phyloP scores from a whole-genome alignment of 2,329 filamentous ascomycete genomes.

The Beauveria bassiana region DNA sequence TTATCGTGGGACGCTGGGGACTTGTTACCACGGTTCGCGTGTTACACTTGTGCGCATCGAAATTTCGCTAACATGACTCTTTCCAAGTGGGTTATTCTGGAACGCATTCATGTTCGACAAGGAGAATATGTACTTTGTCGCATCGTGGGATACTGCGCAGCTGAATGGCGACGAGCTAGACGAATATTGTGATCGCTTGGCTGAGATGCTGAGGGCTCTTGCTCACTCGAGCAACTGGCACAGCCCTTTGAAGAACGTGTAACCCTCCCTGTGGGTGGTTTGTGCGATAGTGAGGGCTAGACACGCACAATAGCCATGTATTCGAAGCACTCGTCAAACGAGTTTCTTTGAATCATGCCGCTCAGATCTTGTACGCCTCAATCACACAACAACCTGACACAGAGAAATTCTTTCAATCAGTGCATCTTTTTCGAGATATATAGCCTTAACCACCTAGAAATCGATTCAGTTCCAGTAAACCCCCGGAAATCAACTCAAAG shows the following conservation, averaged over 20 bases:
- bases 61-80: not conserved
- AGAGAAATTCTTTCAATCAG: not conserved
- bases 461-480: not conserved
- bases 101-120: conserved; percentile 29
- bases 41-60: not conserved
- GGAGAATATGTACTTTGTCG: conserved; percentile 27
- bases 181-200: conserved; percentile 22
- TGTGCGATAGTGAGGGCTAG: not conserved
- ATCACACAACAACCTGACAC: not conserved
- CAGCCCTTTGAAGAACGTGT: conserved; percentile 21
- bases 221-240: conserved; percentile 21
- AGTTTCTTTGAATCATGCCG: not conserved
- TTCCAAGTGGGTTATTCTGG: conserved; percentile 28
- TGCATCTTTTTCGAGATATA: not conserved
- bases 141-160: conserved; percentile 34
- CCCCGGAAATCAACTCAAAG: not conserved
- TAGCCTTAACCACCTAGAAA: not conserved
- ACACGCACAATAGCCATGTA: not conserved
- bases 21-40: not conserved
- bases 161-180: conserved; percentile 26
- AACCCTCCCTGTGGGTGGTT: conserved; percentile 6
- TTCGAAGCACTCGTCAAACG: not conserved
- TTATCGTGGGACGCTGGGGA: not conserved
- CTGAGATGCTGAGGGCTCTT: conserved; percentile 24
- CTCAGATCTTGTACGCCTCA: not conserved